Conservation (phyloP, 1,284 basidiomycete species). For the Malassezia nana region DNA sequence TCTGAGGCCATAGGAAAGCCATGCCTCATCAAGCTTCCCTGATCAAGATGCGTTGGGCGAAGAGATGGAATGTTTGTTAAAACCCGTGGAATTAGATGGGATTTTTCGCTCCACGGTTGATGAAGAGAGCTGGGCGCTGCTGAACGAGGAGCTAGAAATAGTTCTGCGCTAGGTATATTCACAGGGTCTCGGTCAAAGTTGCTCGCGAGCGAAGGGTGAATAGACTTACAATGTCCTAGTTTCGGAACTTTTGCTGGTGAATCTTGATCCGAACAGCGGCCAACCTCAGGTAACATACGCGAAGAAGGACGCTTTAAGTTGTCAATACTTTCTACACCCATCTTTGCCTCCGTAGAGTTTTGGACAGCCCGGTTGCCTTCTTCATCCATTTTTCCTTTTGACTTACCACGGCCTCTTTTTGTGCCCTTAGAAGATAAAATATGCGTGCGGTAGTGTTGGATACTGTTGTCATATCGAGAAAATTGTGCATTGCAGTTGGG, state of each 20-base stretch:
- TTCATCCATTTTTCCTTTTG: not conserved
- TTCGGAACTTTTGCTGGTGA: no score
- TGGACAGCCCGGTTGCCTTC: not conserved
- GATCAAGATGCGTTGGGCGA: not conserved
- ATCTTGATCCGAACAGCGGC: no score
- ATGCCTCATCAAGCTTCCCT: not conserved
- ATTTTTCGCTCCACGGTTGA: not conserved
- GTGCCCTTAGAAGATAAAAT: constrained; percentile 38
- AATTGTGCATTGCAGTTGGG: constrained; percentile 46
- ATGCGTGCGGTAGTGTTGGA: constrained; percentile 47
- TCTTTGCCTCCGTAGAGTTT: not conserved
- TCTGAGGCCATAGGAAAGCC: not conserved
- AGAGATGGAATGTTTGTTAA: not conserved
- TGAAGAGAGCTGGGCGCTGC: not conserved
- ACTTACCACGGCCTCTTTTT: constrained; percentile 1
- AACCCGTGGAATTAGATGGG: not conserved
- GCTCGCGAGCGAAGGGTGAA: no score
- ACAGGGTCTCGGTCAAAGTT: no score
- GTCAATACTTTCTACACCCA: not conserved
- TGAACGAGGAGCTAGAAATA: no score
- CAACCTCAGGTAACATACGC: no score
- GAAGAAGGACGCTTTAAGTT: no score
- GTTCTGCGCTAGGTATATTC: no score
- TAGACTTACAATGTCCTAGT: no score
- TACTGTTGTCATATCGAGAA: constrained; percentile 46